Evolutionary conservation across 345 rosid genomes (phyloP), one percentile per base, ranked within the genome.

Genomic region (Boechera stricta): DNA sequence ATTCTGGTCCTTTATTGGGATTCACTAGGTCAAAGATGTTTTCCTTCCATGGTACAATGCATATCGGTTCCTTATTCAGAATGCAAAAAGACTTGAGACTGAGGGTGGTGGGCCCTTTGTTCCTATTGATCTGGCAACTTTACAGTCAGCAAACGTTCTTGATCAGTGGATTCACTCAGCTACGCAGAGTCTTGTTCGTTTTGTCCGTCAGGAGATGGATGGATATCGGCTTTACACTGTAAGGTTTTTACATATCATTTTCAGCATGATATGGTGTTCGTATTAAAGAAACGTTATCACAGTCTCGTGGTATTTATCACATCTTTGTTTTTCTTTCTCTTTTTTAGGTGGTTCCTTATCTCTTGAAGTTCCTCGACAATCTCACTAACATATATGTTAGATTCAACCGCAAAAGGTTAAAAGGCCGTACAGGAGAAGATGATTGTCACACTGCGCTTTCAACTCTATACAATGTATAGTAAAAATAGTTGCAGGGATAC

Each of bases 21-120:
- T 55, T 64, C 70, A 29, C 78, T 83, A 95, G 98, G 99, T 95
- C 75, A 96, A 91, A 84, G 99, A 93, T 83, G 98, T 96, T 55
- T 93, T 96, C 83, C 99, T 96, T 79, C 99, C 99, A 33, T 96
- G 97, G 99, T 96, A 96, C 83, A 96, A 96, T 87, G 99, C 99
- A 9, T 91, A 90, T 82, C 86, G 99, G 81, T 96, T 96, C 77
- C 91, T 96, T 67, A 97, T 96, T 69, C 99, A 96, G 86, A 96
- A 96, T 81, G 93, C 97, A 24, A 93, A 90, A 84, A 88, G 99
- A 85, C 93, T 96, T 54, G 97, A 95, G 86, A 73, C 87, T 80
- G 98, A 95, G 80, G 98, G 98, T 36, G 79, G 71, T 82, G 87
- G 75, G 44, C 84, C 89, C 74, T 96, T 93, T 73, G 75, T 84